Base-by-base conservation (phyloP, 495 filamentous ascomycete species). In the Lineolata rhizophorae region DNA sequence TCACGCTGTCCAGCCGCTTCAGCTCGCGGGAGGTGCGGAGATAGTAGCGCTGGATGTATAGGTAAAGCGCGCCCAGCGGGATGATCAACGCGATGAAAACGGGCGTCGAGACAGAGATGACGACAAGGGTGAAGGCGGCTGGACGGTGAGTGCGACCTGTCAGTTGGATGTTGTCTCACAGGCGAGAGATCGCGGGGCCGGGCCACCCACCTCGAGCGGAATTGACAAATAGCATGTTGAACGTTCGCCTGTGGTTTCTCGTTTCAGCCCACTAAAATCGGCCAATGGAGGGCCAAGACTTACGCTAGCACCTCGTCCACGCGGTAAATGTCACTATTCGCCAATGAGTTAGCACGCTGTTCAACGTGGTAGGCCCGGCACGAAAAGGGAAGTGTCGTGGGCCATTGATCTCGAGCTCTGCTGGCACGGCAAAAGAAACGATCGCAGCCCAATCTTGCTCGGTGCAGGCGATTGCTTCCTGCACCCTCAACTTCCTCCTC, bases 41-140 rank as follows among this genome's bases (percentile, higher is more conserved):
- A 54, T 99, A 99, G 59, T 95, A 99, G 41, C 87, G 70, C 50
- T 99, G 90, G 41, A 94, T 90, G 55, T 75, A 91, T 35, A 90
- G 54, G 54, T 95, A 99, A 26, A 92, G 60, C 30, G 59, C 74
- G 31, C 64, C 61, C 32, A 99, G 57, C 3, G 90, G 90, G 34
- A 94, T 44, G 38, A 87, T 76, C 34, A 94, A 52, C 13, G 71
- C 54, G 35, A 87, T 47, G 48, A 95, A 95, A 2, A 64, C 62
- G 5, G 90, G 90, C 5, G 79, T 90, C 6, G 77, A 62, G 16
- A 66, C 55, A 12, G 74, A 73, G 47, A 99, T 91, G 47, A 99
- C 70, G 30, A 69, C 60, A 29, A 99, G 64, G 5, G 80, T 95
- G 53, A 92, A 92, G 2, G 34, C 37, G 25, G 54, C 54, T 57